These are phyloP conservation scores for Immersiella caudata DNA, from an alignment of 495 filamentous ascomycete genomes.

Conservation along the genomic window DNA sequence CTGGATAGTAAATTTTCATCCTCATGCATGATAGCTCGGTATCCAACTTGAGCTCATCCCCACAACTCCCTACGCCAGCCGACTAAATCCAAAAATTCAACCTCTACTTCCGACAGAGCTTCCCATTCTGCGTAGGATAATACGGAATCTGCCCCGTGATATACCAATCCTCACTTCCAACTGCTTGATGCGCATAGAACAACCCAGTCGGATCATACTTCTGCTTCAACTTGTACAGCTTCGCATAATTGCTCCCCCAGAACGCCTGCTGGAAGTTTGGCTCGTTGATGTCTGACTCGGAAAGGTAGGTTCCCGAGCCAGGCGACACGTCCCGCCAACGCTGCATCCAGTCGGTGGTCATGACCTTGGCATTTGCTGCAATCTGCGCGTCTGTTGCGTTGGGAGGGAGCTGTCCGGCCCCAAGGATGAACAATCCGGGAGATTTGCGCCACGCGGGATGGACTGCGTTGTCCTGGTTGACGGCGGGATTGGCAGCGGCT, in stretches of 20 bases:
- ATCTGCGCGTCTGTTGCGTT: slow-evolving; percentile 44
- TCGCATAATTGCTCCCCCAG: slow-evolving; percentile 57
- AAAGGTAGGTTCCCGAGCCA: slow-evolving; percentile 49
- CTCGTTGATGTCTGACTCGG: slow-evolving; percentile 58
- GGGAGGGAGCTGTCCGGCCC: slow-evolving; percentile 39
- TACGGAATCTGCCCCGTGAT: slow-evolving; percentile 25
- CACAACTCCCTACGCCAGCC: no score
- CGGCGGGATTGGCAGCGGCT: slow-evolving; percentile 39
- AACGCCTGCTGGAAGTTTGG: slow-evolving; percentile 63
- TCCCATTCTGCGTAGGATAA: slow-evolving; percentile 42
- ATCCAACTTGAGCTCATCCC: no score
- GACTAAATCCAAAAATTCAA: no score
- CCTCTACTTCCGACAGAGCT: slow-evolving; percentile 32
- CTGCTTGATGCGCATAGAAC: slow-evolving; percentile 58
- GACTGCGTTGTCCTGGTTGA: slow-evolving; percentile 44
- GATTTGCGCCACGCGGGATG: slow-evolving; percentile 56
- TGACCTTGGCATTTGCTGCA: slow-evolving; percentile 44
- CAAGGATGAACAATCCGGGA: slow-evolving; percentile 51
- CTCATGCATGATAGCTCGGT: no score
- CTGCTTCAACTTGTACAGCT: slow-evolving; percentile 55
- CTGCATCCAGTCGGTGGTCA: slow-evolving; percentile 56
- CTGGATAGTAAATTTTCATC: no score
- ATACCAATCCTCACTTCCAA: slow-evolving; percentile 58
- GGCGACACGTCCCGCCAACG: slow-evolving; percentile 45
- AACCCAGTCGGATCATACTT: slow-evolving; percentile 56